Evolutionary conservation across 106 monocot species (phyloP), one percentile per base, ranked within the genome.

Genomic region (Allium cepa): DNA sequence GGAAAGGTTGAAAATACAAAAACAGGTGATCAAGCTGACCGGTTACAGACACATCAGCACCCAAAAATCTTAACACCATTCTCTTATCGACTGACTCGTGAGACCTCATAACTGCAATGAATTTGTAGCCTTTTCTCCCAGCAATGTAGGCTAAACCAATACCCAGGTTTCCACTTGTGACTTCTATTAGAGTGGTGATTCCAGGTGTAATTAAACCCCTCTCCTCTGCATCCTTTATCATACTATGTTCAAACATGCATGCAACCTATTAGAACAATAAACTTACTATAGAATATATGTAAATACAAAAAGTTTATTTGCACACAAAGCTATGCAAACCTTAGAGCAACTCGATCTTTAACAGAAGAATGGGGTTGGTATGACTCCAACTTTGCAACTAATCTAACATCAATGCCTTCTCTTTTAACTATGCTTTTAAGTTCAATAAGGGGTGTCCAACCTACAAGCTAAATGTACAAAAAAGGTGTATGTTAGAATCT

Each of bases 211-310:
- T 85, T 7, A 90, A 69, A 18, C 83, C 88, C 65, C 77, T 94
- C 75, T 90, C 79, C 69, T 94, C 94, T 53, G 87, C 90, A 83
- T 90, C 90, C 73, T 90, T 87, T 53, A 94, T 85, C 94, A 94
- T 90, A 75, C 90, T 94, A 16, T 46, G 75, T 49, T 77, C 53
- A 60, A n/a, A 60, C 26, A 60, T 56, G 16, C 16, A 56, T 56
- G 36, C 36, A 36, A 36, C 36, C 36, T 36, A 36, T 36, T 36
- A 36, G 36, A 36, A 36, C 36, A 36, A 5, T 36, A 36, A 36
- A 36, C 36, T 36, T 36, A 36, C 36, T 4, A 5, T 5, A 36
- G 36, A 36, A 36, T 36, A 36, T 36, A 36, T 36, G 36, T 36
- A 36, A 22, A 36, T 36, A 36, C 36, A 5, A 36, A 36, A 36